Percentiles rank a stretch among this genome's conserved stretches.
Conservation (phyloP, 2,329 filamentous ascomycete genomes). For the Alternaria conjuncta region DNA sequence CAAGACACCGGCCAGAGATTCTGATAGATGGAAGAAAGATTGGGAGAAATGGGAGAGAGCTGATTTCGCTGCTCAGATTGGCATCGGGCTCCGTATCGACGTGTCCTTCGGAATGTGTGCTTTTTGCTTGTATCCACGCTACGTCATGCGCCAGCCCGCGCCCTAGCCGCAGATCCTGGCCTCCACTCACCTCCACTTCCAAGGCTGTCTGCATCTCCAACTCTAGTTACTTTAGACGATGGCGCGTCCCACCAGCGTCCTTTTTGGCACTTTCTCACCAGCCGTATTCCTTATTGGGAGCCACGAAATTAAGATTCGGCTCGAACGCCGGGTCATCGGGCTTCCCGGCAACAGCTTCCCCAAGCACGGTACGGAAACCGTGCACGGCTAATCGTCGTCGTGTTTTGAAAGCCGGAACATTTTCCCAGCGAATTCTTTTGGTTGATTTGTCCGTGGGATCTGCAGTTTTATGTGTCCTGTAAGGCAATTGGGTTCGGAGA, state of each 20-base stretch:
- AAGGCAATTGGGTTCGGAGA: neutral
- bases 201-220: neutral
- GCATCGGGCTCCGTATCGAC: neutral
- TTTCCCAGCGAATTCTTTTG: neutral
- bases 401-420: neutral
- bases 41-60: neutral
- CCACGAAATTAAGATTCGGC: neutral
- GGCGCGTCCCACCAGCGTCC: neutral
- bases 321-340: neutral
- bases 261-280: neutral
- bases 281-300: slow-evolving; percentile 5
- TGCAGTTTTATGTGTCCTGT: neutral
- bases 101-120: neutral
- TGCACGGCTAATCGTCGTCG: neutral
- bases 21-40: neutral
- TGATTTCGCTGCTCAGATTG: neutral
- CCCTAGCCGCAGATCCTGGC: slow-evolving; percentile 4
- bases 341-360: neutral
- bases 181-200: neutral
- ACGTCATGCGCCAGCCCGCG: slow-evolving; percentile 5
- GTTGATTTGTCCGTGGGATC: neutral
- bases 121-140: neutral
- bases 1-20: neutral
- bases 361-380: neutral
- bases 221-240: neutral